These are phyloP conservation scores for Chlorophyllum brunneum DNA, from an alignment of 768 basidiomycete genomes.

Conservation along the genomic window DNA sequence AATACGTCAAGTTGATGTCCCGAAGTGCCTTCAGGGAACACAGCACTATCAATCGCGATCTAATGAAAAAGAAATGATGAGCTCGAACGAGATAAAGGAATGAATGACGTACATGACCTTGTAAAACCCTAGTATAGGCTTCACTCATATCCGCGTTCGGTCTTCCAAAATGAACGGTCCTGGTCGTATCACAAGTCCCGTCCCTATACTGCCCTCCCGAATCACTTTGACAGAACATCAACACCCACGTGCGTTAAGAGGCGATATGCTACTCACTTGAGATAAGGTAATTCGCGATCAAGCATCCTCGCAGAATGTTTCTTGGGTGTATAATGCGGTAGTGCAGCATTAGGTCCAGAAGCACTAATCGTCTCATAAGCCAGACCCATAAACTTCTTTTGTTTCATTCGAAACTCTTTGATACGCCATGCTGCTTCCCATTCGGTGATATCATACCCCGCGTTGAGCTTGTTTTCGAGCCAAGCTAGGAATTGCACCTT, in stretches of 20 bases:
- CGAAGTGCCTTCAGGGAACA: conserved; percentile 89
- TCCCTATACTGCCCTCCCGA: conserved; percentile 89
- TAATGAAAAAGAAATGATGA: conserved; percentile 27
- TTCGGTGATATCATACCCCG: conserved; percentile 84
- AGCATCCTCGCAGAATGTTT: conserved; percentile 69
- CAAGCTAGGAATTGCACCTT: conserved; percentile 84
- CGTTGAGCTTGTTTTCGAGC: conserved; percentile 76
- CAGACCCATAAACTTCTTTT: conserved; percentile 76
- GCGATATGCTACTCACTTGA: conserved; percentile 59
- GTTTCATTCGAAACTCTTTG: conserved; percentile 67
- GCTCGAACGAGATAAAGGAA: conserved; percentile 13
- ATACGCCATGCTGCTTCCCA: conserved; percentile 88
- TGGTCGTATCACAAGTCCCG: conserved; percentile 84
- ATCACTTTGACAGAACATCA: conserved; percentile 55
- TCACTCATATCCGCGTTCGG: conserved; percentile 83
- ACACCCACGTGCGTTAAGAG: background rate
- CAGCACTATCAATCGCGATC: conserved; percentile 87
- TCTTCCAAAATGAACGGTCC: conserved; percentile 84
- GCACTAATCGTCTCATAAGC: conserved; percentile 91
- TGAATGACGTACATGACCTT: conserved; percentile 80
- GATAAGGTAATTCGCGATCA: conserved; percentile 75
- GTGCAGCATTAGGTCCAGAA: conserved; percentile 85
- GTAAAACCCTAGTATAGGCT: conserved; percentile 91
- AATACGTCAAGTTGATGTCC: conserved; percentile 83
- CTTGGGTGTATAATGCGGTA: conserved; percentile 89